A percentile compares a stretch with the other conserved stretches of the same genome.
Conservation (phyloP, 768 basidiomycete species). For the Pholiota molesta region DNA sequence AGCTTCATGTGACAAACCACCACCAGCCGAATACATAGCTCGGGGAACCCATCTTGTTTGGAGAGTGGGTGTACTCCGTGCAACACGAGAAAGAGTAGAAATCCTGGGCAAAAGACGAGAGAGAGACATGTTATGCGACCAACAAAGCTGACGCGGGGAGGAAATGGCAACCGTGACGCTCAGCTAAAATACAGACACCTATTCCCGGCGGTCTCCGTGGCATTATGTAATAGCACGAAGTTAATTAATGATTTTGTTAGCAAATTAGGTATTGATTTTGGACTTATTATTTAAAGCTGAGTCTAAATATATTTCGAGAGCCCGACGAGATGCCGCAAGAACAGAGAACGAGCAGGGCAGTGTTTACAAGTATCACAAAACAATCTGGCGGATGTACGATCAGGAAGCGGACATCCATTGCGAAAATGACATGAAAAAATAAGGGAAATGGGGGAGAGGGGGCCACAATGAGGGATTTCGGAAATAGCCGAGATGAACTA, state of each 20-base stretch:
- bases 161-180: slow-evolving; percentile 19
- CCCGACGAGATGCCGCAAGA: not conserved
- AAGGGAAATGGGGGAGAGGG: not conserved
- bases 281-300: not conserved
- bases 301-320: slow-evolving; percentile 8
- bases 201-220: slow-evolving; percentile 22
- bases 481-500: slow-evolving; percentile 42
- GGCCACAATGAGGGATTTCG: slow-evolving; percentile 20
- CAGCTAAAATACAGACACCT: slow-evolving; percentile 4
- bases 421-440: not conserved
- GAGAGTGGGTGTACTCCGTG: slow-evolving; percentile 35
- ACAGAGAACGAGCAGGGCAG: not conserved
- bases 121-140: slow-evolving; percentile 48
- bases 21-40: slow-evolving; percentile 66
- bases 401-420: not conserved
- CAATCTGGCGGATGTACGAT: not conserved
- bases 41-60: slow-evolving; percentile 43
- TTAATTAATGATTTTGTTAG: not conserved
- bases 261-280: not conserved
- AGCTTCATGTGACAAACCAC: slow-evolving; percentile 64
- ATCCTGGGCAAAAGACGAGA: slow-evolving; percentile 52
- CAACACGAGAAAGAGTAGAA: slow-evolving; percentile 43
- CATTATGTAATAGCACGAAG: slow-evolving; percentile 14
- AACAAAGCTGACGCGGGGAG: slow-evolving; percentile 17
- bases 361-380: not conserved